Evolutionary conservation across 2,329 filamentous ascomycete genomes (phyloP).

Genomic region (Colletotrichum chrysophilum): DNA sequence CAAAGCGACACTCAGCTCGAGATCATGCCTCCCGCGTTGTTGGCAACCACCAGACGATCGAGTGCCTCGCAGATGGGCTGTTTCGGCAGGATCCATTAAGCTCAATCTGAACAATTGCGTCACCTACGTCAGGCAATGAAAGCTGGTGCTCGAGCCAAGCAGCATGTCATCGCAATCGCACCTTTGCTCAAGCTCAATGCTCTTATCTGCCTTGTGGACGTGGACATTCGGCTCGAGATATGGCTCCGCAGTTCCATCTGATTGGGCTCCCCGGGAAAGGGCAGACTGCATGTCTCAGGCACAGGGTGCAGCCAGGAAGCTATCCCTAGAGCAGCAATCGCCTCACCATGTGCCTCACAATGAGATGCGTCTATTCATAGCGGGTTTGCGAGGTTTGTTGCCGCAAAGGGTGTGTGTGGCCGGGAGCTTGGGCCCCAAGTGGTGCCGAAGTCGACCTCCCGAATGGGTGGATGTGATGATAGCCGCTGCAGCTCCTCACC

Average conservation of each 20-base stretch:
- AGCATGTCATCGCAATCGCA: not conserved
- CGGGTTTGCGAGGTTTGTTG: not conserved
- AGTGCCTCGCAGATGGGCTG: not conserved
- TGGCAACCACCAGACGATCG: not conserved
- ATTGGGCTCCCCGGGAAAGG: not conserved
- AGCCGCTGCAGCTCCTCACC: not conserved
- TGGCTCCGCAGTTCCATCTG: not conserved
- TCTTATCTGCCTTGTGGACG: not conserved
- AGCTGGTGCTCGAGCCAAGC: not conserved
- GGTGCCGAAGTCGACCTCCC: not conserved
- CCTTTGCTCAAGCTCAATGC: not conserved
- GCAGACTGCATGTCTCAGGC: not conserved
- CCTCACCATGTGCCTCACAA: not conserved
- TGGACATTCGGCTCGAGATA: not conserved
- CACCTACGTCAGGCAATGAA: not conserved
- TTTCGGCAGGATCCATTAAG: not conserved
- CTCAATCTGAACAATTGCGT: not conserved
- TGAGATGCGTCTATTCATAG: not conserved
- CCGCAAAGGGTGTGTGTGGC: not conserved
- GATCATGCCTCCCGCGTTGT: not conserved
- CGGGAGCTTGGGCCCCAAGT: not conserved
- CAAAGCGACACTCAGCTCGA: not conserved
- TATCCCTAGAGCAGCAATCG: not conserved
- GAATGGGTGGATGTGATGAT: not conserved
- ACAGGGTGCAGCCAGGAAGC: not conserved